These are phyloP conservation scores for Calocera viscosa DNA, from an alignment of 768 basidiomycete species.

Conservation along the genomic window DNA sequence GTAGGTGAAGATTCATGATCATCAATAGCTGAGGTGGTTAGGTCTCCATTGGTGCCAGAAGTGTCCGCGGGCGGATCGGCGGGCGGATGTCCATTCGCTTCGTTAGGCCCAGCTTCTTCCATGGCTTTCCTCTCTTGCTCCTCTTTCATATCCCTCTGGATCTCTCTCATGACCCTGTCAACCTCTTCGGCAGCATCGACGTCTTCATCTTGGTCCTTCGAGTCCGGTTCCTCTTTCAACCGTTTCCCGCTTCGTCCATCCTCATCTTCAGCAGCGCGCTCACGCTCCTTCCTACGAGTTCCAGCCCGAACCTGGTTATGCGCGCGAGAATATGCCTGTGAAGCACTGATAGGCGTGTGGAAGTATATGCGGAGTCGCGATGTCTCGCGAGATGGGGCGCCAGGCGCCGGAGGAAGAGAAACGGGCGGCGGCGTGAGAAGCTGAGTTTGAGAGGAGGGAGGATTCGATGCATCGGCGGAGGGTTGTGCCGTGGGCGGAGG, in stretches of 20 bases:
- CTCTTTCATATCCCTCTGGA: constrained; percentile 10
- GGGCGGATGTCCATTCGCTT: constrained; percentile 40
- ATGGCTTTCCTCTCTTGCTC: constrained; percentile 1
- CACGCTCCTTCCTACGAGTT: constrained; percentile 58
- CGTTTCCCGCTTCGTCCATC: constrained; percentile 59
- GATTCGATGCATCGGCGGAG: constrained; percentile 18
- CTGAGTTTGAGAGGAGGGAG: constrained; percentile 12
- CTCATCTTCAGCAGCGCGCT: constrained; percentile 70
- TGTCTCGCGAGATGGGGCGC: constrained; percentile 11
- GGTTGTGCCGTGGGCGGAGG: constrained; percentile 11
- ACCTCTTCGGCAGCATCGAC: constrained; percentile 42
- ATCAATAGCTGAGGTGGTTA: constrained; percentile 34
- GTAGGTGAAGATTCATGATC: constrained; percentile 37
- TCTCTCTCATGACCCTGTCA: constrained; percentile 26
- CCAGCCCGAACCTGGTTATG: constrained; percentile 38
- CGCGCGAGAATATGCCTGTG: constrained; percentile 25
- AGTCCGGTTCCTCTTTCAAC: constrained; percentile 37
- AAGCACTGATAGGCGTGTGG: constrained; percentile 70
- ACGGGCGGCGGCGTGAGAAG: constrained; percentile 19
- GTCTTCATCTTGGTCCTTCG: constrained; percentile 26
- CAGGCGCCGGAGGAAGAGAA: constrained; percentile 37
- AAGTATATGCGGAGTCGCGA: constrained; percentile 85
- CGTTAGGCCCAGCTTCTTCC: constrained; percentile 24
- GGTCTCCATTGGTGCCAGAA: constrained; percentile 31
- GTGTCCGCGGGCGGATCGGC: constrained; percentile 32